phyloP scores from a whole-genome alignment of 1,139 yeast genomes.

The Hansenula sp. region DNA sequence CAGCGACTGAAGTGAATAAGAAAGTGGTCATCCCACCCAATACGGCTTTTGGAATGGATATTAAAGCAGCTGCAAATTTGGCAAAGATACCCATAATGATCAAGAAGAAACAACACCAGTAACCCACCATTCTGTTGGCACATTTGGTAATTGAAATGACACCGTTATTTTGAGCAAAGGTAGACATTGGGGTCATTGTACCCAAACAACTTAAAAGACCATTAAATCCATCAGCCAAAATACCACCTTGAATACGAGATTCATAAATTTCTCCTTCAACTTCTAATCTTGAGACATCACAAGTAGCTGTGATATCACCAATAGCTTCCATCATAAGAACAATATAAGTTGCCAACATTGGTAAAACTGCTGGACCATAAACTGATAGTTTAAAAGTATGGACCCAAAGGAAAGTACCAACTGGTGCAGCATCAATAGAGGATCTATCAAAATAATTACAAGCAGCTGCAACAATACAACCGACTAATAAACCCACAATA shows the following conservation, averaged over 20 bases:
- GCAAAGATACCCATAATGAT: constrained; percentile 82
- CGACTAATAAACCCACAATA: constrained; percentile 75
- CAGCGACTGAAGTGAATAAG: constrained; percentile 82
- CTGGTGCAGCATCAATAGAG: constrained; percentile 66
- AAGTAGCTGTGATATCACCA: constrained; percentile 91
- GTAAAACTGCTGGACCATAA: constrained; percentile 82
- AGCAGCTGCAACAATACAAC: constrained; percentile 93
- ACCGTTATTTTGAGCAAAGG: constrained; percentile 93
- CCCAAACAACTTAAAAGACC: constrained; percentile 72
- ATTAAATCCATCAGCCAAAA: constrained; percentile 71
- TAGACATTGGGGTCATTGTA: constrained; percentile 80
- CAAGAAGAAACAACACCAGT: constrained; percentile 84
- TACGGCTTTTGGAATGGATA: constrained; percentile 78
- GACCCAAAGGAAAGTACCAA: constrained; percentile 81
- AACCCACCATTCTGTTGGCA: constrained; percentile 82
- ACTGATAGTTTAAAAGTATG: constrained; percentile 71
- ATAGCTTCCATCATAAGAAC: constrained; percentile 88
- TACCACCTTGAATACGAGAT: constrained; percentile 86
- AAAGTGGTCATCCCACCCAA: constrained; percentile 93
- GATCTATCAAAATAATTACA: constrained; percentile 70
- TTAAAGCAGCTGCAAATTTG: constrained; percentile 86
- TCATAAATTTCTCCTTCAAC: constrained; percentile 80
- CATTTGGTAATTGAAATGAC: constrained; percentile 88
- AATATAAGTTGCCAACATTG: constrained; percentile 79
- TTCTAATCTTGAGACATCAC: constrained; percentile 80